phyloP scores from a whole-genome alignment of 2,329 filamentous ascomycete genomes.

The Epichloe gansuensis region DNA sequence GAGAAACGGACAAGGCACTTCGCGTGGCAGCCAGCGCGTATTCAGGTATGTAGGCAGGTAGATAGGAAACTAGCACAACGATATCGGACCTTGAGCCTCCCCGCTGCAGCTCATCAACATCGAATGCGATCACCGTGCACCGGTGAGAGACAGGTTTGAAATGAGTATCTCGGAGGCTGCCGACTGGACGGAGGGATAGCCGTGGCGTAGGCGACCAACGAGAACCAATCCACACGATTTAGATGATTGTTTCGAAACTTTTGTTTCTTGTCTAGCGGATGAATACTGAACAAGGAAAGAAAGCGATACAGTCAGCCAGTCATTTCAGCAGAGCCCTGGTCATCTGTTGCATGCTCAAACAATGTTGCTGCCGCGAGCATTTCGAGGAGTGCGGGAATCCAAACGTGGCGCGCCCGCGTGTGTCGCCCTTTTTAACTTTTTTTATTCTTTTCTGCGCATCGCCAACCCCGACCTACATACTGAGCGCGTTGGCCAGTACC shows the following conservation, averaged over 20 bases:
- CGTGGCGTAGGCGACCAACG: background rate
- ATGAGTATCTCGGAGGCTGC: background rate
- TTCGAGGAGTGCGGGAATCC: background rate
- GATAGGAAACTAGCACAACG: no score
- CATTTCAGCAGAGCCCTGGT: background rate
- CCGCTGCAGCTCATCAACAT: background rate
- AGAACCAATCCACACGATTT: background rate
- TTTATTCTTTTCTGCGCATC: no score
- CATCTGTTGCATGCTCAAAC: background rate
- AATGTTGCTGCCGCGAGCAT: background rate
- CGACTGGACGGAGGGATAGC: background rate
- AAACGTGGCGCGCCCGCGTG: background rate
- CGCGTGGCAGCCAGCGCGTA: background rate
- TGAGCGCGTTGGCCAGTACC: background rate
- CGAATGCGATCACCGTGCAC: background rate
- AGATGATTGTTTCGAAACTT: background rate
- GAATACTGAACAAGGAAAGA: no score
- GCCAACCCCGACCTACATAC: background rate
- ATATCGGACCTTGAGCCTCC: no score
- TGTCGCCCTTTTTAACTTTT: background rate
- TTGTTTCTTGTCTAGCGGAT: no score
- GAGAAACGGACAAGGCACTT: background rate
- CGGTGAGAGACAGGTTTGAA: background rate
- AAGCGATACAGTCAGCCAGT: slow-evolving; percentile 1
- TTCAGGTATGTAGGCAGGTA: no score